Base-by-base conservation (phyloP, 2,329 filamentous ascomycete species). In the Fusarium sp. region DNA sequence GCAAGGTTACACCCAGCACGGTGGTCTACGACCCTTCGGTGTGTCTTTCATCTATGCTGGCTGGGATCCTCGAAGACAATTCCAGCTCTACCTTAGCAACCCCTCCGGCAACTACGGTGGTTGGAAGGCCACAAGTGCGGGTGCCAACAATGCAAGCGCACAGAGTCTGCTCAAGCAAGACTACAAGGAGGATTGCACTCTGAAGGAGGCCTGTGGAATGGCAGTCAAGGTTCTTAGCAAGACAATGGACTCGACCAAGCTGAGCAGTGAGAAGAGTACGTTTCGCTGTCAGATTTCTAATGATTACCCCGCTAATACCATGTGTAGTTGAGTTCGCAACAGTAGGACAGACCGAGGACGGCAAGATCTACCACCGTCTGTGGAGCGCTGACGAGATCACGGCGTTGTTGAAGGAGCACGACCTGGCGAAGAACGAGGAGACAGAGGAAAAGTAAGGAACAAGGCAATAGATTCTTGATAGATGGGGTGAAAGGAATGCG, bases 21-120 rank as follows among this genome's bases (percentile, higher is more conserved):
- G 96, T 87, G 96, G 96, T 85, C 92, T 99, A 63, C 93, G 96
- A 75, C 96, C 96, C 18, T 99, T 99, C 77, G 96, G 96, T 82
- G 96, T 99, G 49, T 98, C 94, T 49, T 98, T 99, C 89, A 98
- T 99, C 87, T 99, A 99, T 80, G 97, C 97, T 52, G 96, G 96
- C 65, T 99, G 94, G 89, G 96, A 99, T 79, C 93, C 93, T 65
- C 92, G 97, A 83, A 89, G 94, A 78, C 92, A 98, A 81, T 99
- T 99, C 87, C 96, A 99, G 86, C 90, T 99, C 69, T 99, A 98
- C 85, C 94, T 98, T 81, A 98, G 94, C 86, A 99, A 99, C 83
- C 96, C 96, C 16, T 97, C 93, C 70, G 96, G 96, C 76, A 99
- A 99, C 86, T 99, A 99, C 80, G 97, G 96, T 71, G 96, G 96